These are phyloP conservation scores for Tricholomella constricta DNA, from an alignment of 768 basidiomycete species.

Conservation along the genomic window DNA sequence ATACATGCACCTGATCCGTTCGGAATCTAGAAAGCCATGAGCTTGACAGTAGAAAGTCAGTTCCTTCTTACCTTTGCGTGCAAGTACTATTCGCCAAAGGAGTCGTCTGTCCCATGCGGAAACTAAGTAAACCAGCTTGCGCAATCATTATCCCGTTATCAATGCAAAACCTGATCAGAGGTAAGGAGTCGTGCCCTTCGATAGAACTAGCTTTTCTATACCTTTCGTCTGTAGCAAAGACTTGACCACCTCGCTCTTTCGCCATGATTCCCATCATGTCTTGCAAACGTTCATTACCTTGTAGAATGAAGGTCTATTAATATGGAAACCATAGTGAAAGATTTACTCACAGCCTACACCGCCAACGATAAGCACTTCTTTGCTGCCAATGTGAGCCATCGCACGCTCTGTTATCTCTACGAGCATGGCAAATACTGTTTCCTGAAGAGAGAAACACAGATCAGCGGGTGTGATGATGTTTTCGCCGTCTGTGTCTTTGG, in stretches of 20 bases:
- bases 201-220: constrained; percentile 30
- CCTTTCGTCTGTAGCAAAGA: constrained; percentile 98
- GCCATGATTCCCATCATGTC: constrained; percentile 99
- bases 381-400: constrained; percentile 98
- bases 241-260: constrained; percentile 78
- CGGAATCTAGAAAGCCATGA: constrained; percentile 63
- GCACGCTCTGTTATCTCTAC: constrained; percentile 99
- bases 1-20: constrained; percentile 90
- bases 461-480: constrained; percentile 94
- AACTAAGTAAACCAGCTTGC: constrained; percentile 91
- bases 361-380: constrained; percentile 95
- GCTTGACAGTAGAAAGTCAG: background rate
- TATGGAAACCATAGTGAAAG: background rate
- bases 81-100: constrained; percentile 79
- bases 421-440: constrained; percentile 96
- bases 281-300: constrained; percentile 91
- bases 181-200: background rate
- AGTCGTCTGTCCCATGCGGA: constrained; percentile 86
- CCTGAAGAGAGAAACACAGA: constrained; percentile 94
- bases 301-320: background rate
- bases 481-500: constrained; percentile 43
- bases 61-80: constrained; percentile 75
- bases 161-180: constrained; percentile 80
- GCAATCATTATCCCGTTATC: constrained; percentile 99
- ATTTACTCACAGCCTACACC: constrained; percentile 93